Evolutionary conservation across 305 asterid species (phyloP).

Genomic region (Solanum hybrid): DNA sequence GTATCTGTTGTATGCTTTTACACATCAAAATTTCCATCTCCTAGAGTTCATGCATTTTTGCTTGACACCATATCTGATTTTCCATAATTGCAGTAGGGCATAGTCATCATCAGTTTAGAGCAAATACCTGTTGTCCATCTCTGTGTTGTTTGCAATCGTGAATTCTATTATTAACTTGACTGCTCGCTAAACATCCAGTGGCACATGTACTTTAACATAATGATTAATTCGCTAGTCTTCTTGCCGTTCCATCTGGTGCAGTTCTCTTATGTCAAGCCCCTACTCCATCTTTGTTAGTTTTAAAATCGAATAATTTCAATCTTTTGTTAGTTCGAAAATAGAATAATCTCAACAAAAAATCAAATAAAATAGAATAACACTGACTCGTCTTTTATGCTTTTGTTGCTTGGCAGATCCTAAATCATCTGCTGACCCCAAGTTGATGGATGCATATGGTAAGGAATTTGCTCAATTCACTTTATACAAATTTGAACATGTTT

Average conservation of each 20-base stretch:
- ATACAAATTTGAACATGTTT: background rate
- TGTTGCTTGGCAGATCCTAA: conserved; percentile 64
- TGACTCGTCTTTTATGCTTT: conserved; percentile 3
- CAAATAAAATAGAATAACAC: background rate
- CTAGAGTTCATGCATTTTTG: background rate
- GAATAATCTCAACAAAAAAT: background rate
- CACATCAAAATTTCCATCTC: background rate
- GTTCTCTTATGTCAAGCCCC: background rate
- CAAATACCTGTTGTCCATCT: background rate
- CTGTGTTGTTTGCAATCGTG: background rate
- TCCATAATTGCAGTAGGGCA: background rate
- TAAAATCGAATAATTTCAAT: background rate
- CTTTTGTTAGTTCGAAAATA: background rate
- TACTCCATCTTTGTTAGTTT: background rate
- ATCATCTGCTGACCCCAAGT: conserved; percentile 69
- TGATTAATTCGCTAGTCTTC: background rate
- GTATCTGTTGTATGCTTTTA: background rate
- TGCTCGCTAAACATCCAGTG: background rate
- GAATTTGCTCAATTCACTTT: background rate
- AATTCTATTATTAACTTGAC: background rate
- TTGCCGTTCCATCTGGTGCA: background rate
- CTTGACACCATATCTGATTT: background rate
- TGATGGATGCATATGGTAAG: conserved; percentile 73
- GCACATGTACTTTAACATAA: background rate
- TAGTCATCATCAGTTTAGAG: background rate